phyloP scores from a whole-genome alignment of 2,329 filamentous ascomycete genomes.

The Colletotrichum echinochloae region DNA sequence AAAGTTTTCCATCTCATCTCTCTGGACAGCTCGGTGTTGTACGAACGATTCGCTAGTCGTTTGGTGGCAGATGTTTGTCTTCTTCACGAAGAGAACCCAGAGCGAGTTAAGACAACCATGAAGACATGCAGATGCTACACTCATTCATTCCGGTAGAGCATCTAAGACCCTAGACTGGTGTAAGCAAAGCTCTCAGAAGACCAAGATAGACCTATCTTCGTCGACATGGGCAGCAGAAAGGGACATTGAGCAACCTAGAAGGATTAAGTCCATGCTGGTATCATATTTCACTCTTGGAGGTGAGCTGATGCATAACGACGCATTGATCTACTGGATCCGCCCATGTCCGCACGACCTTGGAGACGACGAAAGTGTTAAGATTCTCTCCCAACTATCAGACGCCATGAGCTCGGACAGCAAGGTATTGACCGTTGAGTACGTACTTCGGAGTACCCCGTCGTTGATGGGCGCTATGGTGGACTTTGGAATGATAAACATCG shows the following conservation, averaged over 20 bases:
- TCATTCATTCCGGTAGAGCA: slow-evolving; percentile 42
- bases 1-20: slow-evolving; percentile 50
- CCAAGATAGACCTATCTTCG: slow-evolving; percentile 43
- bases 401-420: slow-evolving; percentile 50
- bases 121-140: slow-evolving; percentile 46
- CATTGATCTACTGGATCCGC: slow-evolving; percentile 52
- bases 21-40: slow-evolving; percentile 44
- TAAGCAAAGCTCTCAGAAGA: slow-evolving; percentile 19
- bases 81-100: slow-evolving; percentile 44
- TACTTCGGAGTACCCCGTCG: slow-evolving; percentile 46
- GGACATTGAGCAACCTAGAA: slow-evolving; percentile 45
- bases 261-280: slow-evolving; percentile 12
- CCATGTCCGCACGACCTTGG: slow-evolving; percentile 54
- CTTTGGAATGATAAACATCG: slow-evolving; percentile 48
- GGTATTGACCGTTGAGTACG: slow-evolving; percentile 49
- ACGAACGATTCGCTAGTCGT: slow-evolving; percentile 46
- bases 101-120: slow-evolving; percentile 46
- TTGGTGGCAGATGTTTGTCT: slow-evolving; percentile 46
- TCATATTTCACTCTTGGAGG: background rate
- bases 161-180: slow-evolving; percentile 50
- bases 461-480: slow-evolving; percentile 44
- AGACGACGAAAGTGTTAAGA: slow-evolving; percentile 48
- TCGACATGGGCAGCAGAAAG: slow-evolving; percentile 51
- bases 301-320: slow-evolving; percentile 44
- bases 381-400: slow-evolving; percentile 46